Evolutionary conservation across 495 filamentous ascomycete genomes (phyloP), one percentile per base, ranked within the genome.

Genomic region (Neurospora sp.): DNA sequence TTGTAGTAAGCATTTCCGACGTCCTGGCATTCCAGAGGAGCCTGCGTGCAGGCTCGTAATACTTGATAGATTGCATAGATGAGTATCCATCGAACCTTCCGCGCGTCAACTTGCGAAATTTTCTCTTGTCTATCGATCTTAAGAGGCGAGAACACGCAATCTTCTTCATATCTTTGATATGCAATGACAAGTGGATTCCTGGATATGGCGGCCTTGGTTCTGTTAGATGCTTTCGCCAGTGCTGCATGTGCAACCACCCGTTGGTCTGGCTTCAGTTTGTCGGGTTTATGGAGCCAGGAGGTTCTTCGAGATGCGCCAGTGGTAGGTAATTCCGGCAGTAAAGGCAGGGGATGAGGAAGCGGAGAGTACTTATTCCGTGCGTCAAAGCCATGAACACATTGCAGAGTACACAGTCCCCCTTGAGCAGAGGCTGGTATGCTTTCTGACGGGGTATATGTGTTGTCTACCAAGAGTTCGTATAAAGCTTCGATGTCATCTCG

Each of bases 1-100:
- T 83, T 81, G 75, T 87, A 87, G 7, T 77, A 76, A 5, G 81
- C 79, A 46, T 71, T 76, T 2, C 73, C 74, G 9, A 75, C 72
- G 18, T 79, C 79, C n/a, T 73, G 70, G n/a, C 86, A 82, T 70
- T 84, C 79, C 8, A 77, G 37, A 18, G 85, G 82, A 0, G 76
- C 59, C 10, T 79, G 74, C 5, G 83, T 83, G 40, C 80, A 87
- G 59, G 84, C 87, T 12, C 85, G 85, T 38, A 93, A 82, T 5
- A 89, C 87, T 75, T 94, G 91, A 48, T 92, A 84, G 16, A 88
- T 84, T 38, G 87, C 85, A 73, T 94, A 94, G 39, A 93, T 85
- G 46, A 93, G 76, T 6, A 92, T 84, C 91, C 91, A 94, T 37
- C 91, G 88, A 40, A 90, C 86, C 74, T 89, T 89, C 31, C 89